Evolutionary conservation across 768 basidiomycete species (phyloP).

Genomic region (Lactarius quietus): DNA sequence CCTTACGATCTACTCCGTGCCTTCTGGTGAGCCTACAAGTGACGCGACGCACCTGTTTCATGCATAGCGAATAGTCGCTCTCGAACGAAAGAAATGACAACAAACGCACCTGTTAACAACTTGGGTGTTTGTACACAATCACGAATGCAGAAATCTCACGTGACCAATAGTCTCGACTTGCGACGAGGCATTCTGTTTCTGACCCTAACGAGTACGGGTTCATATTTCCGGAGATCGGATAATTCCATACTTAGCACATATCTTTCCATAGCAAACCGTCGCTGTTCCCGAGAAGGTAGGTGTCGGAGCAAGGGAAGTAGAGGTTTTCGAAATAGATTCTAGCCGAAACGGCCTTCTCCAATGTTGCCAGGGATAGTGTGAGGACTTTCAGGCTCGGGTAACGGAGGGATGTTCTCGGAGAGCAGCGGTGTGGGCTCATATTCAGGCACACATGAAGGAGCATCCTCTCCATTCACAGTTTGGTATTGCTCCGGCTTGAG

Average conservation of each 20-base stretch:
- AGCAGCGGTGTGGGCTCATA: slow-evolving; percentile 38
- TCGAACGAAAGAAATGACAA: slow-evolving; percentile 89
- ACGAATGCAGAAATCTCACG: slow-evolving; percentile 40
- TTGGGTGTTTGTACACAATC: slow-evolving; percentile 16
- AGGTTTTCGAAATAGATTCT: slow-evolving; percentile 93
- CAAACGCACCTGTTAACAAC: slow-evolving; percentile 74
- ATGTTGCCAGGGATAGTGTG: slow-evolving; percentile 81
- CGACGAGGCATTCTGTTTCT: slow-evolving; percentile 83
- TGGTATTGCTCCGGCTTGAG: slow-evolving; percentile 54
- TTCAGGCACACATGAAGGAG: slow-evolving; percentile 66
- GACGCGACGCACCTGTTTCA: slow-evolving; percentile 92
- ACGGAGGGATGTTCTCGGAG: slow-evolving; percentile 28
- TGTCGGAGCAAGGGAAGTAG: slow-evolving; percentile 85
- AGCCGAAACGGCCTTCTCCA: slow-evolving; percentile 91
- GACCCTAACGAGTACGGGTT: slow-evolving; percentile 66
- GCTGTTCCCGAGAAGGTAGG: slow-evolving; percentile 79
- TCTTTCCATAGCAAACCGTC: slow-evolving; percentile 81
- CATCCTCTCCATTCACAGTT: slow-evolving; percentile 40
- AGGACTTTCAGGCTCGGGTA: slow-evolving; percentile 52
- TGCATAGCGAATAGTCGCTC: slow-evolving; percentile 89
- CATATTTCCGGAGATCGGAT: slow-evolving; percentile 63
- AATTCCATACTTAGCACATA: slow-evolving; percentile 78
- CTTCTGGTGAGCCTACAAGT: slow-evolving; percentile 64
- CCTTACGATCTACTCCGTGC: slow-evolving; percentile 91
- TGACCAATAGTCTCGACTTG: slow-evolving; percentile 93